Evolutionary conservation across 176 grass and related monocot genomes (phyloP), one percentile per base, ranked within the genome.

Genomic region (Dendrocalamus sinicus): DNA sequence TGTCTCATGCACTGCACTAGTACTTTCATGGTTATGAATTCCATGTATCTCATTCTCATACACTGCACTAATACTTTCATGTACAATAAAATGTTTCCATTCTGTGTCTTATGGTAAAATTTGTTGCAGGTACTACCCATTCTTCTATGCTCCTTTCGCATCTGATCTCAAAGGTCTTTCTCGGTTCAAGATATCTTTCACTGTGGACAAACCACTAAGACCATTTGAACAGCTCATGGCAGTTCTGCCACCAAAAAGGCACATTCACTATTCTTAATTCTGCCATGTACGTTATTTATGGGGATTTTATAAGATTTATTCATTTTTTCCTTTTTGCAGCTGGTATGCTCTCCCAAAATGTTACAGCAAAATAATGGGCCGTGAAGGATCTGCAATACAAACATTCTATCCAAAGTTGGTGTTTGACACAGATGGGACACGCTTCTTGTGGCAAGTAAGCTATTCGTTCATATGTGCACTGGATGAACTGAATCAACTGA

Each of bases 161-260:
- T 94, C 90, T 23, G 92, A 94, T 92, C 11, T 92, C 22, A 88
- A 88, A 55, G 61, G 75, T 26, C 84, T 94, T 20, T 79, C 84
- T n/a, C 74, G 58, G 39, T 86, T 83, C 30, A 91, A 88, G 52
- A 87, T 83, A 71, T 86, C 58, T 12, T 91, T 91, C 47, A 85
- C 74, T 3, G 1, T 83, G 44, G 84, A 83, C 26, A 84, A 80
- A 41, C 89, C 92, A 59, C 70, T 89, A 5, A 89, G 19, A 43
- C 89, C 92, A 80, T 92, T 94, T 23, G 84, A 92, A 90, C 92
- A 90, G 85, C 77, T 94, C 23, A 83, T 94, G 92, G 92, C 87
- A 67, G 77, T 92, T 77, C 66, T 43, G 41, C 41, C 41, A 43
- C 41, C 41, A 43, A 43, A 43, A 43, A 43, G 41, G 41, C 5